Evolutionary conservation across 306 rosid species (phyloP).

Genomic region (Pachyrhizus erosus): DNA sequence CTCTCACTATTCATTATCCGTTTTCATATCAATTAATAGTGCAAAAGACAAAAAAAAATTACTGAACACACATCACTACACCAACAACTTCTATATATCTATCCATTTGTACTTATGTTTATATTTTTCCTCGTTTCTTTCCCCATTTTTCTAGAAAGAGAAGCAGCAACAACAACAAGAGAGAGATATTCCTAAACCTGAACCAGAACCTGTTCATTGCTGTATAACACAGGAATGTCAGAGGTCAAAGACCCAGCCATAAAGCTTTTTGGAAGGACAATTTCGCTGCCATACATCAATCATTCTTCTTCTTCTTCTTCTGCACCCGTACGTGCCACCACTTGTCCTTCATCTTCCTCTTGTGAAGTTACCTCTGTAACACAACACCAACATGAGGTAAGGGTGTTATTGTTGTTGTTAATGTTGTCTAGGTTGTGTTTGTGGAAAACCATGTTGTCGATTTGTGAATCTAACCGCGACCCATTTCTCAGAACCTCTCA

Average conservation of each 20-base stretch:
- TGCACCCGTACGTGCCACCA: not conserved
- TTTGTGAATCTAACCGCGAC: constrained; percentile 42
- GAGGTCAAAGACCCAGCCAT: constrained; percentile 62
- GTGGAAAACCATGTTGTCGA: not conserved
- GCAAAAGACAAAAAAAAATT: not conserved
- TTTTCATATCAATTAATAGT: constrained; percentile 20
- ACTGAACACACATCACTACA: constrained; percentile 24
- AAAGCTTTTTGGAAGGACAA: constrained; percentile 86
- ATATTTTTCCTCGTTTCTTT: not conserved
- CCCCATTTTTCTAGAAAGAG: constrained; percentile 33
- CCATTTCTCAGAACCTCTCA: constrained; percentile 45
- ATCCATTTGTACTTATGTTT: not conserved
- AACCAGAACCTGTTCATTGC: not conserved
- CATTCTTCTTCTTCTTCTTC: constrained; percentile 2
- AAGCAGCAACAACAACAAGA: not conserved
- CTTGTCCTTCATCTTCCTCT: constrained; percentile 40
- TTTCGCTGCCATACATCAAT: constrained; percentile 54
- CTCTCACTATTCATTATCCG: constrained; percentile 34
- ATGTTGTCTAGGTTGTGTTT: not conserved
- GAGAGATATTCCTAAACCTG: constrained; percentile 31
- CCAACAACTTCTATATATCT: constrained; percentile 19
- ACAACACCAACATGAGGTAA: constrained; percentile 54
- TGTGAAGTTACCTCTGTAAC: constrained; percentile 35
- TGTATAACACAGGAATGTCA: constrained; percentile 58
- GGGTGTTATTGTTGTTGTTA: too few relatives aligned